Evolutionary conservation across 176 grass and related monocot genomes (phyloP).

Genomic region (Melocanna baccifera): DNA sequence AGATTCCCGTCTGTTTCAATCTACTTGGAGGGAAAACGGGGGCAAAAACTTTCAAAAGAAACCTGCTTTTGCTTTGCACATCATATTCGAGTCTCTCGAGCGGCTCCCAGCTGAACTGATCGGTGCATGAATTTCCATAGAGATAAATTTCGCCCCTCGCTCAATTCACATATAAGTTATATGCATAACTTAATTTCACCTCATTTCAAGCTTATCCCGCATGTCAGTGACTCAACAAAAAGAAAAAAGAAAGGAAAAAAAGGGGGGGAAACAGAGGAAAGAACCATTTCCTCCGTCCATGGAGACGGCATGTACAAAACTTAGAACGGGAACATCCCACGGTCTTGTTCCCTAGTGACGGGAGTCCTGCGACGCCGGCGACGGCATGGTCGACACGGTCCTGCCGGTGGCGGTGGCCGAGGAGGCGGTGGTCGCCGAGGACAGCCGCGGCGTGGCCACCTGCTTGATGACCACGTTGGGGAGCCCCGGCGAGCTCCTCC

Average conservation of each 20-base stretch:
- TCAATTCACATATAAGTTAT: conserved; percentile 17
- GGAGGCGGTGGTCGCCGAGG: conserved; percentile 29
- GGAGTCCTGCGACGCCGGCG: conserved; percentile 43
- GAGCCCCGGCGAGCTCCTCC: conserved; percentile 6
- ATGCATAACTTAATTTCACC: neutral
- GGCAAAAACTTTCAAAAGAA: neutral
- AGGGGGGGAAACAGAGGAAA: neutral
- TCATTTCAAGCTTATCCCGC: neutral
- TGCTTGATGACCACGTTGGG: conserved; percentile 53
- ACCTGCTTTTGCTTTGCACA: neutral
- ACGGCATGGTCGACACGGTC: conserved; percentile 31
- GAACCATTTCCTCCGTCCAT: conserved; percentile 2
- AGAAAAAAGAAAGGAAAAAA: neutral
- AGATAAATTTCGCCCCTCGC: neutral
- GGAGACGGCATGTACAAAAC: conserved; percentile 43
- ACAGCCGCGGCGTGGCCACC: conserved; percentile 9
- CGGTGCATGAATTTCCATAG: neutral
- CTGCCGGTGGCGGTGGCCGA: conserved; percentile 5
- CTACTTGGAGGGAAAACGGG: neutral
- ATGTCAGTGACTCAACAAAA: neutral
- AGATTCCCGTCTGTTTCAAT: neutral
- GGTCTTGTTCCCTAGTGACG: neutral
- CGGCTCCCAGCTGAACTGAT: neutral
- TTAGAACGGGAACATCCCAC: neutral
- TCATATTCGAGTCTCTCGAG: neutral